Percentiles rank a stretch among this genome's conserved stretches.
These are phyloP conservation scores for Apiospora arundinis DNA, from an alignment of 2,329 filamentous ascomycete genomes.

Conservation along the genomic window DNA sequence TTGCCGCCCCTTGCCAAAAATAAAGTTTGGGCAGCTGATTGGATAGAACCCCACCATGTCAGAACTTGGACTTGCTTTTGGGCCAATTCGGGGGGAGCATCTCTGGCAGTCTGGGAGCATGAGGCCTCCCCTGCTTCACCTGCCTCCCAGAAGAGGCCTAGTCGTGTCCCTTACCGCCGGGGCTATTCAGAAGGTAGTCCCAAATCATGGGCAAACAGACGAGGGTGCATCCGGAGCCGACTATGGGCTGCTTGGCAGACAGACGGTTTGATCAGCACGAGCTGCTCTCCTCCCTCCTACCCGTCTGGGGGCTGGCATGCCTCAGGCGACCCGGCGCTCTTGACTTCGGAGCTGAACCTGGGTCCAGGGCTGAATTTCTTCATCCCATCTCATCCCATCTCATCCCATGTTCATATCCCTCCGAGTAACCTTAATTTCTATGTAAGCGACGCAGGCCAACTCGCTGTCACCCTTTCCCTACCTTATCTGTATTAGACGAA, in stretches of 20 bases:
- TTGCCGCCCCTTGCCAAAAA: neutral
- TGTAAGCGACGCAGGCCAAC: neutral
- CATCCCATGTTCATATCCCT: neutral
- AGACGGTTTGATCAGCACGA: neutral
- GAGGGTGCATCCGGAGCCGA: neutral
- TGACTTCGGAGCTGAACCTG: constrained; percentile 1
- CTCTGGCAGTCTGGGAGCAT: no score
- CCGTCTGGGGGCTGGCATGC: neutral
- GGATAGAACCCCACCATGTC: neutral
- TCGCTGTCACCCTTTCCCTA: neutral
- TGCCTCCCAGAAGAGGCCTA: constrained; percentile 8
- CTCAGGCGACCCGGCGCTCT: neutral
- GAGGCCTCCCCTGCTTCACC: constrained; percentile 17
- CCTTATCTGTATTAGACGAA: neutral
- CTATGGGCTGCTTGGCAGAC: neutral
- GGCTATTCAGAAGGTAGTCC: neutral
- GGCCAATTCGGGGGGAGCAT: neutral
- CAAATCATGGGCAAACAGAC: neutral
- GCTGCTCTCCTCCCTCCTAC: neutral
- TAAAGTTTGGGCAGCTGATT: neutral
- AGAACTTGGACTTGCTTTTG: neutral
- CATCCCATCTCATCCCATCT: no score
- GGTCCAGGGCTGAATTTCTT: neutral
- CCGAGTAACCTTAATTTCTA: neutral
- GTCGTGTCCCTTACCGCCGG: constrained; percentile 1